phyloP scores from a whole-genome alignment of 352 stramenopile genomes.

The Paralagenidium karlingii region DNA sequence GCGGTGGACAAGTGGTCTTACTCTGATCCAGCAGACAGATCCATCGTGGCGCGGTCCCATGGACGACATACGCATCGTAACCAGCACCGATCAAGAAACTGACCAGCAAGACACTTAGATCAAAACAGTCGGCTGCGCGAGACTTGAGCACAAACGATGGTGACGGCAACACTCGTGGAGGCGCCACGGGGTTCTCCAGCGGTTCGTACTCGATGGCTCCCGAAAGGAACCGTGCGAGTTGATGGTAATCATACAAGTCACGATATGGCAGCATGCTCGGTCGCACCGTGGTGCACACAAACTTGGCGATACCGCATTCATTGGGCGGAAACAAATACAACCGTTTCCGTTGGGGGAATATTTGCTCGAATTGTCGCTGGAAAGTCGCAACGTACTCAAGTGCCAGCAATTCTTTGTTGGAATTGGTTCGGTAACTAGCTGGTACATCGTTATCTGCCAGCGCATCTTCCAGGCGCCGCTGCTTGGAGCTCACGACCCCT shows the following conservation, averaged over 20 bases:
- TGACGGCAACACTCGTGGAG: constrained; percentile 68
- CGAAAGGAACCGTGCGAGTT: constrained; percentile 82
- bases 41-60: constrained; percentile 76
- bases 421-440: constrained; percentile 32
- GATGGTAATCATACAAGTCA: constrained; percentile 86
- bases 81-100: constrained; percentile 89
- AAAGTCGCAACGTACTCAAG: constrained; percentile 91
- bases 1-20: constrained; percentile 43
- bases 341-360: constrained; percentile 63
- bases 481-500: constrained; percentile 68
- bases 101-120: constrained; percentile 80
- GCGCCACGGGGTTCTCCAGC: constrained; percentile 64
- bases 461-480: constrained; percentile 60
- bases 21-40: constrained; percentile 89
- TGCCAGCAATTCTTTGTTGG: constrained; percentile 86
- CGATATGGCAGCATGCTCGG: constrained; percentile 86
- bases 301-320: constrained; percentile 88
- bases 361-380: constrained; percentile 76
- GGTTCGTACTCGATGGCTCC: constrained; percentile 90
- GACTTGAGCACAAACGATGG: constrained; percentile 82
- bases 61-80: constrained; percentile 92
- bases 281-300: constrained; percentile 90
- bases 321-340: constrained; percentile 88
- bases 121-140: constrained; percentile 86
- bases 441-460: constrained; percentile 9